These are phyloP conservation scores for Triangularia setosa DNA, from an alignment of 2,329 filamentous ascomycete genomes.

Conservation along the genomic window DNA sequence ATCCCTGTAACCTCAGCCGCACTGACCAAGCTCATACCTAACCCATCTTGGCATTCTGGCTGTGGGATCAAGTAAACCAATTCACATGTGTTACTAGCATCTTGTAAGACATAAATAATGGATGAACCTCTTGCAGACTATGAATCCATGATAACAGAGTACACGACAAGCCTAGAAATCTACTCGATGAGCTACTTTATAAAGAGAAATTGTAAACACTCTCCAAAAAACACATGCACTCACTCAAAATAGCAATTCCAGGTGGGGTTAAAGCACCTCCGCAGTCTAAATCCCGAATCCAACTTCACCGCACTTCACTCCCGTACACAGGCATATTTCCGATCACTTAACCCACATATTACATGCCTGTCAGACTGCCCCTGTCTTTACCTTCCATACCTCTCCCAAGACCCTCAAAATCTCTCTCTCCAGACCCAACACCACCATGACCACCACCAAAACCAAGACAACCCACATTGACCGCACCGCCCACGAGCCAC, in stretches of 20 bases:
- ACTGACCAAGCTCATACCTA: background rate
- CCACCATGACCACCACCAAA: conserved; percentile 9
- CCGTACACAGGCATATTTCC: background rate
- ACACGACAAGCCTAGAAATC: too few relatives aligned
- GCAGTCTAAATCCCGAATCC: background rate
- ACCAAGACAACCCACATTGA: conserved; percentile 55
- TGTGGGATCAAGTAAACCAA: background rate
- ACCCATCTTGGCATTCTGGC: background rate
- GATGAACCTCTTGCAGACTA: too few relatives aligned
- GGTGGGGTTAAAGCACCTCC: background rate
- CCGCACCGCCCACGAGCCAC: conserved; percentile 69
- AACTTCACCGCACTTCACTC: background rate
- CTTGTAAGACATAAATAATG: too few relatives aligned
- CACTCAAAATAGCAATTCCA: background rate
- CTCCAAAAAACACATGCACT: background rate
- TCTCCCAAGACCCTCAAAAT: background rate
- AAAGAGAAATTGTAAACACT: too few relatives aligned
- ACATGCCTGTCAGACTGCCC: background rate
- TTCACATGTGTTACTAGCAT: background rate
- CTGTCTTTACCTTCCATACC: background rate
- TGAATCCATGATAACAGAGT: too few relatives aligned
- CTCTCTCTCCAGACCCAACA: background rate
- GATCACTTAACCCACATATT: background rate
- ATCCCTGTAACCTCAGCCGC: background rate
- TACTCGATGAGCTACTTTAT: too few relatives aligned